phyloP scores from a whole-genome alignment of 2,329 filamentous ascomycete species.

The Penicillium sp. region DNA sequence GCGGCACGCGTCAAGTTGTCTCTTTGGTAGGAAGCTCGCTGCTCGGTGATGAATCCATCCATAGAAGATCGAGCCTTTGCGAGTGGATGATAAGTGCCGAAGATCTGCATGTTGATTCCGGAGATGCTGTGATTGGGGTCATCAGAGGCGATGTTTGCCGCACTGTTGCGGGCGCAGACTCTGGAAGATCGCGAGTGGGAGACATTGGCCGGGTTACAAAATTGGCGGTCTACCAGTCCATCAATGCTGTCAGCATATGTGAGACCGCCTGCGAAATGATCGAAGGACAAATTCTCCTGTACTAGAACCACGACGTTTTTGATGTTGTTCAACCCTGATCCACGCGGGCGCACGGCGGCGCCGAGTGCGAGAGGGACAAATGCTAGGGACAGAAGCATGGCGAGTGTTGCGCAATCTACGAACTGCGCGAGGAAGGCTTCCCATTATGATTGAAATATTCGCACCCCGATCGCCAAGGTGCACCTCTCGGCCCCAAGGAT shows the following conservation, averaged over 20 bases:
- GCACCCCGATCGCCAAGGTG: background rate
- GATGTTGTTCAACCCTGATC: background rate
- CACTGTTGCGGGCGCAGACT: background rate
- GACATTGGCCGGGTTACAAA: background rate
- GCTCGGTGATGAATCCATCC: background rate
- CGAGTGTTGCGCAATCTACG: background rate
- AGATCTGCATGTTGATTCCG: constrained; percentile 45
- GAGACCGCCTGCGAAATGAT: background rate
- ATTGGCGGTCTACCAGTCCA: background rate
- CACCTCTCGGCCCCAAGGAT: background rate
- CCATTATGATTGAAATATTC: background rate
- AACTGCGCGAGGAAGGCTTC: background rate
- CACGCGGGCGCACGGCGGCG: too few species aligned
- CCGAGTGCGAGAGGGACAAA: background rate
- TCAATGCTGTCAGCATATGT: background rate
- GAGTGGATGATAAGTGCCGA: constrained; percentile 38
- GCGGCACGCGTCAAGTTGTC: background rate
- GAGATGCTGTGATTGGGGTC: constrained; percentile 46
- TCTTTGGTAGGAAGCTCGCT: background rate
- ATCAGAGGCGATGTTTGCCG: constrained; percentile 37
- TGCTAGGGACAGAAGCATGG: background rate
- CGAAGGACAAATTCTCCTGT: background rate
- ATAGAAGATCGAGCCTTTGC: constrained; percentile 20
- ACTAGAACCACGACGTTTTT: background rate
- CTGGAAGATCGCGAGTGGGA: background rate